Base-by-base conservation (phyloP, 257 asterid genomes). In the Solanum infundibuliforme region DNA sequence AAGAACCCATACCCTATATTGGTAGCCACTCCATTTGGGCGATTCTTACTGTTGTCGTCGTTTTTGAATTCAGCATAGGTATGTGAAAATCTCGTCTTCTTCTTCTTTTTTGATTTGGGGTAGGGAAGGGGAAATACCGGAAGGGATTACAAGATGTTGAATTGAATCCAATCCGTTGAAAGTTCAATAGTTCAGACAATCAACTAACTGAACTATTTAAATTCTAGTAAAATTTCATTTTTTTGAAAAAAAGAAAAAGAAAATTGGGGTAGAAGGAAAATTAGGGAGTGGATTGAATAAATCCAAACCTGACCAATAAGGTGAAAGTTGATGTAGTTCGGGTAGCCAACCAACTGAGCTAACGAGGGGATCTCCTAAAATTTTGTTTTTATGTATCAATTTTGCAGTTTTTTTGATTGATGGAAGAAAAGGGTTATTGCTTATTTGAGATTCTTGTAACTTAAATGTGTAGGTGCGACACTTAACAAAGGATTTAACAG, bases 41-140 rank as follows among this genome's bases (percentile, higher is more conserved):
- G 21, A 90, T 94, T 84, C 91, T 93, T 55, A 89, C 99, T 5
- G 98, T 95, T 32, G 98, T 96, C 13, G 98, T 96, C 35, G 98
- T 96, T 10, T 96, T 96, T 38, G 99, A 96, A 88, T 96, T 94
- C 90, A 96, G 98, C 92, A 94, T 95, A 68, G 99, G 99, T 96
- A 90, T n/a, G 73, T 38, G 12, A 20, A 14, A 38, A 5, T 58
- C 16, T 20, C 52, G 14, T 32, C 31, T 69, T 36, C 39, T 60
- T 5, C 9, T 18, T 34, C 18, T 3, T 27, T 3, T 68, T 29
- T 12, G 32, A 68, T 12, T 68, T 27, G 74, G 74, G 75, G 5
- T 12, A 68, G 21, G 75, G 21, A 12, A 27, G 75, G 36, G 21
- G 36, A 27, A 27, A 3, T 12, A 12, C 2, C 20, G 14, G 74